Evolutionary conservation across 129 eudicot genomes (phyloP).

Genomic region (Flaveria bidentis): DNA sequence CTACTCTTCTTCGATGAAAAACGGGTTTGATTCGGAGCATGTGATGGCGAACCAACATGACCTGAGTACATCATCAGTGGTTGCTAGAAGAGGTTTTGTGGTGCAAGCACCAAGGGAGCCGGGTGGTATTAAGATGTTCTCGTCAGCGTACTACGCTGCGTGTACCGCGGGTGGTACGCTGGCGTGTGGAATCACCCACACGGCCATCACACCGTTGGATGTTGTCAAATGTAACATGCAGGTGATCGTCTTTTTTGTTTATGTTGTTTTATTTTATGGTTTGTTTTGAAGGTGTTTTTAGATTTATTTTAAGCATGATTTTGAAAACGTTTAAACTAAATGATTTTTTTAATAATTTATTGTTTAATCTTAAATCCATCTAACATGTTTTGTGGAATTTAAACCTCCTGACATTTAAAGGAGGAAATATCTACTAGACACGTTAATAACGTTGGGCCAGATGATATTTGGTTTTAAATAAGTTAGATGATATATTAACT

Average conservation of each 20-base stretch:
- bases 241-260: conserved; percentile 35
- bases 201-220: conserved; percentile 85
- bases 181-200: conserved; percentile 72
- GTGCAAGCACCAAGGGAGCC: conserved; percentile 69
- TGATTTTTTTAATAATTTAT: no score
- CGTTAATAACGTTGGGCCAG: no score
- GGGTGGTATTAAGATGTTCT: conserved; percentile 58
- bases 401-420: no score
- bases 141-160: conserved; percentile 70
- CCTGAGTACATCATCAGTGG: conserved; percentile 1
- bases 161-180: conserved; percentile 67
- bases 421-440: no score
- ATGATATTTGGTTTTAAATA: no score
- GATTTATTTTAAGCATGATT: no score
- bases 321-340: no score
- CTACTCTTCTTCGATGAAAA: conserved; percentile 32
- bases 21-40: conserved; percentile 14
- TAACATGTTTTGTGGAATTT: no score
- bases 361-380: no score
- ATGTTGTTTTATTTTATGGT: no score
- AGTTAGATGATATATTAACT: no score
- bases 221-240: conserved; percentile 94
- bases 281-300: no score
- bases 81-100: conserved; percentile 37
- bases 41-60: not conserved